Base-by-base conservation (phyloP, 2,329 filamentous ascomycete genomes). In the Penicillium thymicola region DNA sequence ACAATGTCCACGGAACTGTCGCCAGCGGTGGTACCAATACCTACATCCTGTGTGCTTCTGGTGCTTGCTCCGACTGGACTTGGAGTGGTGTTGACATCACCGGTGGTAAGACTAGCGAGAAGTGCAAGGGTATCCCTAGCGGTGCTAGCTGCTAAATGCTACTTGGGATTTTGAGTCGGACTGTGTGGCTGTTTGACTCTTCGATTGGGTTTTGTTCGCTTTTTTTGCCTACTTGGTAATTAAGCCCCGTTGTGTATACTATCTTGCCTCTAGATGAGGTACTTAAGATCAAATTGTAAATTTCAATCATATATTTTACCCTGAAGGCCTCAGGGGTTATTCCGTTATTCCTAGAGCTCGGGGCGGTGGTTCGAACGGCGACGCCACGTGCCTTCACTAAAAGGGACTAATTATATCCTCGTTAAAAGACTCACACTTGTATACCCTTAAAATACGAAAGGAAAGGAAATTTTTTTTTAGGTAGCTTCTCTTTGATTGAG, bases 31-130 rank as follows among this genome's bases (percentile, higher is more conserved):
- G 70, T 2, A 70, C 67, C 5, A 54, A 79, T 50, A 67, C 83
- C 61, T 82, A 82, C 67, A 81, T 86, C 58, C 77, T 85, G 11
- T 85, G 83, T 63, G 83, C 77, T 18, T 69, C 67, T 28, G 81
- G 79, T 38, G 74, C 75, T 55, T 83, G 81, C 72, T 77, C 75
- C 2, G 73, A 77, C 70, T 86, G 82, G 80, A 81, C 75, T 27
- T 85, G 81, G 80, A 72, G 67, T 8, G 75, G 70, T 38, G 78
- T 82, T 55, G 69, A 61, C 27, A 67, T 85, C 46, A 80, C 79
- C 23, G 83, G 83, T 42, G 83, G 83, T 48, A 75, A 79, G 66
- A 74, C 60, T 28, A 76, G 72, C 67, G 63, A 59, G 42, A 59
- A 70, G 23, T 81, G 79, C 62, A 46, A 68, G 64, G 76, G 77